Conservation (phyloP, 306 rosid genomes). For the Quercus suber region DNA sequence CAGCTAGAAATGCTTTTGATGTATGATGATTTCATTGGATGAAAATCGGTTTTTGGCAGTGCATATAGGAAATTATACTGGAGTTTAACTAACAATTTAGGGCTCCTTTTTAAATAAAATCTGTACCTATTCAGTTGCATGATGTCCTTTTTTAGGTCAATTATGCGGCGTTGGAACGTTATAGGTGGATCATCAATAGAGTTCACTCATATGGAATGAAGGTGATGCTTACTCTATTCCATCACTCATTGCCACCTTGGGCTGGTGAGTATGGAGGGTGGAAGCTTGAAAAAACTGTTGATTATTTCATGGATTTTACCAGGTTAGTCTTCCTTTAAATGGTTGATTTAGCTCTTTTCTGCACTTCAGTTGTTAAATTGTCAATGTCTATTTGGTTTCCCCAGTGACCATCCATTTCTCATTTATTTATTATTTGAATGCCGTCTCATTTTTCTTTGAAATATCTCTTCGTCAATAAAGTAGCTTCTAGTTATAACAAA, state of each 20-base stretch:
- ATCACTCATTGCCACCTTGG: slow-evolving; percentile 96
- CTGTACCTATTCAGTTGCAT: slow-evolving; percentile 16
- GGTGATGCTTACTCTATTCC: slow-evolving; percentile 95
- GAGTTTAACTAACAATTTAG: slow-evolving; percentile 1
- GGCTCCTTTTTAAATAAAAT: slow-evolving; percentile 1
- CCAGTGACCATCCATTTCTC: neutral
- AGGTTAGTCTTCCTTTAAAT: slow-evolving; percentile 46
- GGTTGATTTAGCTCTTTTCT: neutral
- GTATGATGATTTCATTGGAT: neutral
- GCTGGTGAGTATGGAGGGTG: slow-evolving; percentile 98
- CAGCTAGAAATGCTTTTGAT: slow-evolving; percentile 8
- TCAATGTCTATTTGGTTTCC: neutral
- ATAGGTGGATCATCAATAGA: slow-evolving; percentile 87
- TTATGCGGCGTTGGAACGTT: slow-evolving; percentile 92
- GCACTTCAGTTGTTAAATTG: slow-evolving; percentile 4
- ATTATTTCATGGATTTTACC: slow-evolving; percentile 85
- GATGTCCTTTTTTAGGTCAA: slow-evolving; percentile 55
- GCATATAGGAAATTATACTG: neutral
- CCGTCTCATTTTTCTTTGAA: neutral
- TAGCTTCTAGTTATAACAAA: too few relatives aligned
- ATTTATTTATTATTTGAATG: neutral
- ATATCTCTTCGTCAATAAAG: too few relatives aligned
- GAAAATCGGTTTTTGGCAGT: neutral
- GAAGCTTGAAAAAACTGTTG: slow-evolving; percentile 93
- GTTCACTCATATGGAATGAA: slow-evolving; percentile 87